phyloP scores from a whole-genome alignment of 352 stramenopile species.

The Globisporangium cederbergense region DNA sequence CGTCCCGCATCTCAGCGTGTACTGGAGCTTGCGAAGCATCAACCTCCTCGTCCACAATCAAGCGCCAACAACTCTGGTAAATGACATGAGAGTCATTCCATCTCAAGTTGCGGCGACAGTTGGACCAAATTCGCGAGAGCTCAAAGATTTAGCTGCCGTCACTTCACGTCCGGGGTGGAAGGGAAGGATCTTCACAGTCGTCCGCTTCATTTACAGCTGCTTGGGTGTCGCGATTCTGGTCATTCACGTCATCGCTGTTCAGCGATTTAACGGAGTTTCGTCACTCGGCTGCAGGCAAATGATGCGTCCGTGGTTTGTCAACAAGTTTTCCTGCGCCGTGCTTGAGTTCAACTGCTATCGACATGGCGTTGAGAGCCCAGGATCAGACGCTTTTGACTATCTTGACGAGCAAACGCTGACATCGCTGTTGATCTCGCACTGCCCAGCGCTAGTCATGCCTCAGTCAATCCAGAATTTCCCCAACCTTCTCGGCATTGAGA shows the following conservation, averaged over 20 bases:
- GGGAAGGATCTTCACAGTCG: neutral
- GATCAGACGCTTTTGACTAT: constrained; percentile 6
- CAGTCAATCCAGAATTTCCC: constrained; percentile 18
- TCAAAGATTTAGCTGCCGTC: neutral
- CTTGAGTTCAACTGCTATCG: constrained; percentile 26
- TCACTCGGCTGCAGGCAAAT: constrained; percentile 23
- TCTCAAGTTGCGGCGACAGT: neutral
- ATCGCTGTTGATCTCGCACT: constrained; percentile 27
- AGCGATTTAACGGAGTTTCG: neutral
- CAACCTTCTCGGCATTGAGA: constrained; percentile 31
- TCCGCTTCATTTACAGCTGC: constrained; percentile 16
- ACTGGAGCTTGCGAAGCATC: constrained; percentile 29
- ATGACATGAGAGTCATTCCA: neutral
- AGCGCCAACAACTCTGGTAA: neutral
- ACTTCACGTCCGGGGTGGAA: neutral
- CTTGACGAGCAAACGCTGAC: constrained; percentile 18
- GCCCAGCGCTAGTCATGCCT: constrained; percentile 18
- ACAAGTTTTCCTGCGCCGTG: constrained; percentile 25
- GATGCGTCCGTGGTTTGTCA: constrained; percentile 37
- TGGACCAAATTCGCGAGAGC: neutral
- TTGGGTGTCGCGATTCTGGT: constrained; percentile 19
- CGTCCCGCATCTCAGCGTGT: constrained; percentile 13
- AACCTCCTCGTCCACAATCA: constrained; percentile 17
- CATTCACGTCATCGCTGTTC: constrained; percentile 17
- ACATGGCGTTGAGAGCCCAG: constrained; percentile 4